Conservation (phyloP, 768 basidiomycete species). For the Pleurotus tuoliensis region DNA sequence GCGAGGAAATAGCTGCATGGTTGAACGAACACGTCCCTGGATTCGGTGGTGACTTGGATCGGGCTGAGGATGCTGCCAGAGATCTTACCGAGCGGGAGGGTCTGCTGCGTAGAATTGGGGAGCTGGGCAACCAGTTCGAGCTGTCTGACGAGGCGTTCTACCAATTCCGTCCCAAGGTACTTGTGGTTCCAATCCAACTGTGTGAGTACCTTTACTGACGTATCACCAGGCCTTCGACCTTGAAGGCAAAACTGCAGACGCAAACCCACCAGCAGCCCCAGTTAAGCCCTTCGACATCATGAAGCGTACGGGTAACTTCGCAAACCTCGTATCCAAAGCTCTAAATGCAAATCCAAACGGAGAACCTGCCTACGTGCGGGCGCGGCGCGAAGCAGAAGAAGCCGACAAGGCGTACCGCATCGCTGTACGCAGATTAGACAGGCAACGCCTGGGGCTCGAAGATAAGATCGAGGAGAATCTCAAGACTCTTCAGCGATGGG, state of each 20-base stretch:
- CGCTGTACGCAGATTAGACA: slow-evolving; percentile 77
- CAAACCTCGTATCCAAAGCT: slow-evolving; percentile 71
- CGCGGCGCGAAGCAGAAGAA: slow-evolving; percentile 74
- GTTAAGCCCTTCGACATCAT: slow-evolving; percentile 38
- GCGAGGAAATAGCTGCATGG: slow-evolving; percentile 88
- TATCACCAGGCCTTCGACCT: slow-evolving; percentile 56
- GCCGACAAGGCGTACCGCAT: slow-evolving; percentile 80
- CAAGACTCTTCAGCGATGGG: slow-evolving; percentile 80
- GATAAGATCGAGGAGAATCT: slow-evolving; percentile 82
- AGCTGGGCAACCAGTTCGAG: slow-evolving; percentile 80
- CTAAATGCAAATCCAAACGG: slow-evolving; percentile 43
- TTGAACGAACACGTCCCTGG: slow-evolving; percentile 72
- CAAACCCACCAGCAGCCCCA: slow-evolving; percentile 17
- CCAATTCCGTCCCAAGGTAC: slow-evolving; percentile 79
- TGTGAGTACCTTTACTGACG: background rate
- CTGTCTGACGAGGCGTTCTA: slow-evolving; percentile 76
- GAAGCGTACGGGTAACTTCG: slow-evolving; percentile 66
- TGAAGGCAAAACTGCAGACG: slow-evolving; percentile 29
- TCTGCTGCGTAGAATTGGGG: slow-evolving; percentile 69
- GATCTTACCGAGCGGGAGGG: slow-evolving; percentile 61
- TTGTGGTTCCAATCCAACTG: slow-evolving; percentile 10
- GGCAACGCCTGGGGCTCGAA: slow-evolving; percentile 82
- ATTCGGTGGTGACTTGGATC: slow-evolving; percentile 73
- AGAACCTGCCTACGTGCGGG: slow-evolving; percentile 67
- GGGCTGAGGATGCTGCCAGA: slow-evolving; percentile 70